Conservation (phyloP, 202 grass and related monocot species). For the Eragrostis tef region DNA sequence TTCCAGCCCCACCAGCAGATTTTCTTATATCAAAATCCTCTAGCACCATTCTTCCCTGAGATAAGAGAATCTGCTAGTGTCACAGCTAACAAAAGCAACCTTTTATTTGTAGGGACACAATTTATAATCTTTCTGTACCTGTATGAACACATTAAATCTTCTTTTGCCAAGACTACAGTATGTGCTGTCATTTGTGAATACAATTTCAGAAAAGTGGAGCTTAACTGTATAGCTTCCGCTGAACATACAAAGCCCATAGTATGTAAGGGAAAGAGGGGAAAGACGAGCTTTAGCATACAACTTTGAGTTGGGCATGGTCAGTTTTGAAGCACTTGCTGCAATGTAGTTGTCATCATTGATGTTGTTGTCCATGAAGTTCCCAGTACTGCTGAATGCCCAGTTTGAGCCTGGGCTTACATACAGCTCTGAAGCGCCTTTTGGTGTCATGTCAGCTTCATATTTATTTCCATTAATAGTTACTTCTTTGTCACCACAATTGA, state of each 20-base stretch:
- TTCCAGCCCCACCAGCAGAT: slow-evolving; percentile 58
- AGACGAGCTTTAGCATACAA: slow-evolving; percentile 80
- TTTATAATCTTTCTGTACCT: slow-evolving; percentile 53
- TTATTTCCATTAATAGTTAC: slow-evolving; percentile 55
- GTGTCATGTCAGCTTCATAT: slow-evolving; percentile 71
- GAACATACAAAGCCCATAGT: slow-evolving; percentile 91
- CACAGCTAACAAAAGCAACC: slow-evolving; percentile 12
- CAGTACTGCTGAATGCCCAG: slow-evolving; percentile 92
- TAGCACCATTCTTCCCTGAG: slow-evolving; percentile 76
- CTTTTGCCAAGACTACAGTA: slow-evolving; percentile 78
- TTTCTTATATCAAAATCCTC: slow-evolving; percentile 84
- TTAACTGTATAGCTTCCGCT: slow-evolving; percentile 76
- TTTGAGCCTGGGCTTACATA: slow-evolving; percentile 60
- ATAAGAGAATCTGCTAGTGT: slow-evolving; percentile 33
- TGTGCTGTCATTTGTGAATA: slow-evolving; percentile 84
- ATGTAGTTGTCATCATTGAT: slow-evolving; percentile 78
- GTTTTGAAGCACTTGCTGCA: slow-evolving; percentile 55
- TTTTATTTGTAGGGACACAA: slow-evolving; percentile 20
- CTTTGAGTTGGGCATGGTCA: slow-evolving; percentile 54
- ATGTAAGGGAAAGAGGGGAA: slow-evolving; percentile 88
- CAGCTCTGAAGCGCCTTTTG: slow-evolving; percentile 65
- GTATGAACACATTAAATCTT: slow-evolving; percentile 91
- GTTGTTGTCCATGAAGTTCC: slow-evolving; percentile 85
- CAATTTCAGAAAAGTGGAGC: slow-evolving; percentile 82
- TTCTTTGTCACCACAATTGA: slow-evolving; percentile 91